Base-by-base conservation (phyloP, 176 grass and related monocot species). In the Cocos nucifera region DNA sequence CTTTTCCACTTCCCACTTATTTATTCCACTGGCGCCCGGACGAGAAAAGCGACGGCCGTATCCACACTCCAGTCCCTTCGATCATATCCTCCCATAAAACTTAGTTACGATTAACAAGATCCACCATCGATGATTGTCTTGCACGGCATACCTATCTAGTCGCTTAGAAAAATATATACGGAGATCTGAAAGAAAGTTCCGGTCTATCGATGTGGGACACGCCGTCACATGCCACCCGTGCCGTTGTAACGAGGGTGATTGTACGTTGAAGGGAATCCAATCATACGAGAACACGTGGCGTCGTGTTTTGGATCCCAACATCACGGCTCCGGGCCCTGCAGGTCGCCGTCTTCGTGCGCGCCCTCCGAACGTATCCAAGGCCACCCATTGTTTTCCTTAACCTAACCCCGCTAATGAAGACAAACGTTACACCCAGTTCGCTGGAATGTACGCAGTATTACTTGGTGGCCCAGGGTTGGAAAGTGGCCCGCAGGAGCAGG, bases 191-290 rank as follows among this genome's bases (percentile, higher is more conserved):
- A 28, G 25, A 55, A 5, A 6, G 17, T 3, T 3, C 0, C 5
- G 57, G 4, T n/a, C 3, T 55, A 1, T 0, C 2, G 18, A 19
- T 6, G 26, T 32, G 64, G 51, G 67, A 9, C 56, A 9, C 56
- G 8, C 17, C 19, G 12, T 73, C 70, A 73, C 59, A 63, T 73
- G 70, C 10, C 70, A 20, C 70, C 57, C 70, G 70, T 73, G 70
- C 59, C 62, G 12, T 65, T 6, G 23, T 22, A 1, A 52, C 44
- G 1, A 17, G 20, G 49, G 28, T 53, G 3, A 15, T 7, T 7
- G 17, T 59, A 60, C 56, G 35, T 44, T 44, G 35, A 9, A 14
- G 8, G 0, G 35, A 12, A 44, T 44, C 35, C 35, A 44, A 44
- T 44, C 35, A 44, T 44, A 2, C 1, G 1, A 12, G 35, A 9